Percentiles rank a stretch among this genome's conserved stretches.
These are phyloP conservation scores for Penicillium hesseltinei DNA, from an alignment of 2,329 filamentous ascomycete genomes.

Conservation along the genomic window DNA sequence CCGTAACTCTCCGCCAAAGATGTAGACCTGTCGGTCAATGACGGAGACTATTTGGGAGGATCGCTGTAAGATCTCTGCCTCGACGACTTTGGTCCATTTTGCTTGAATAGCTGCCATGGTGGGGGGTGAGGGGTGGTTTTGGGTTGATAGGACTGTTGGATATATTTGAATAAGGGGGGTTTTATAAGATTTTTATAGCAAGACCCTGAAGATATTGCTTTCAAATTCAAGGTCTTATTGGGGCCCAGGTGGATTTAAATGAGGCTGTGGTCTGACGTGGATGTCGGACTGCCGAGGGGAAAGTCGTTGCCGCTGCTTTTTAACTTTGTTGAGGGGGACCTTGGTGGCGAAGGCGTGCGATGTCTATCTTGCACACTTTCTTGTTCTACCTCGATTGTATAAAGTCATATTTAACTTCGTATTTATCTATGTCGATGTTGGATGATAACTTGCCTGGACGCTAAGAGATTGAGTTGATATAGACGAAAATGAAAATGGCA, in stretches of 20 bases:
- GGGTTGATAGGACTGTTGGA: not conserved
- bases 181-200: not conserved
- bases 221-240: too few species aligned
- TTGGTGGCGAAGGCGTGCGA: too few species aligned
- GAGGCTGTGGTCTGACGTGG: not conserved
- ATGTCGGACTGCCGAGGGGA: not conserved
- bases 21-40: conserved; percentile 57
- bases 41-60: conserved; percentile 72
- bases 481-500: not conserved
- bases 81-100: conserved; percentile 20
- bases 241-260: too few species aligned
- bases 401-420: not conserved
- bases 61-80: conserved; percentile 42
- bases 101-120: not conserved
- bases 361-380: too few species aligned
- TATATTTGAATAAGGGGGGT: not conserved
- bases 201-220: too few species aligned
- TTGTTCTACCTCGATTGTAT: not conserved
- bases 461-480: not conserved
- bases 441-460: not conserved
- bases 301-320: not conserved
- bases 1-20: conserved; percentile 74
- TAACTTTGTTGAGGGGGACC: not conserved
- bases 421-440: not conserved
- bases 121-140: too few species aligned